Evolutionary conservation across 148 eudicot genomes (phyloP).

Genomic region (Hydrangea macrophylla): DNA sequence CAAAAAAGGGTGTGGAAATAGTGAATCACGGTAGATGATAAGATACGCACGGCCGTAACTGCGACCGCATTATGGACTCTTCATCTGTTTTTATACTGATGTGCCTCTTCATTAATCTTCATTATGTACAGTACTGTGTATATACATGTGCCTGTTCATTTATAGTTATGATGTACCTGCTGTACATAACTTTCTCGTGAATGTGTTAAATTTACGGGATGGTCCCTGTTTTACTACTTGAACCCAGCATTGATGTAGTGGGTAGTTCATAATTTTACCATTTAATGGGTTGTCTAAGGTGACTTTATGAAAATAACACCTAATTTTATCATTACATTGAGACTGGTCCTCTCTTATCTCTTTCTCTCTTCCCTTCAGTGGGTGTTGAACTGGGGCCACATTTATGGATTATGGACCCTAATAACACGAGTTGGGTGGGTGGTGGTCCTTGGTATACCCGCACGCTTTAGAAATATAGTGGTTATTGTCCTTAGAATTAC

Average conservation of each 20-base stretch:
- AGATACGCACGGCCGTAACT: too few relatives aligned
- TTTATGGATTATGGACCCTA: slow-evolving; percentile 11
- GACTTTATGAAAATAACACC: background rate
- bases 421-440: slow-evolving; percentile 9
- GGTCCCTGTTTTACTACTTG: background rate
- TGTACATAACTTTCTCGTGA: background rate
- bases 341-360: slow-evolving; percentile 5
- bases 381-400: background rate
- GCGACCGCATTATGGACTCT: too few relatives aligned
- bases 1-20: background rate
- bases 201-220: background rate
- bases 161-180: too few relatives aligned
- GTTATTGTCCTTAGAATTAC: background rate
- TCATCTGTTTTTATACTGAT: too few relatives aligned
- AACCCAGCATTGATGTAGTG: background rate
- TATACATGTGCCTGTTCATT: background rate
- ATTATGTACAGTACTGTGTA: background rate
- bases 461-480: background rate
- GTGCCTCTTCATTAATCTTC: background rate
- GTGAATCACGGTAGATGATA: background rate
- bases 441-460: background rate
- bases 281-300: background rate
- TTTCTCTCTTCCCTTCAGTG: background rate
- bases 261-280: background rate
- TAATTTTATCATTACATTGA: background rate